These are phyloP conservation scores for Dentipellis fragilis DNA, from an alignment of 768 basidiomycete genomes.

Conservation along the genomic window DNA sequence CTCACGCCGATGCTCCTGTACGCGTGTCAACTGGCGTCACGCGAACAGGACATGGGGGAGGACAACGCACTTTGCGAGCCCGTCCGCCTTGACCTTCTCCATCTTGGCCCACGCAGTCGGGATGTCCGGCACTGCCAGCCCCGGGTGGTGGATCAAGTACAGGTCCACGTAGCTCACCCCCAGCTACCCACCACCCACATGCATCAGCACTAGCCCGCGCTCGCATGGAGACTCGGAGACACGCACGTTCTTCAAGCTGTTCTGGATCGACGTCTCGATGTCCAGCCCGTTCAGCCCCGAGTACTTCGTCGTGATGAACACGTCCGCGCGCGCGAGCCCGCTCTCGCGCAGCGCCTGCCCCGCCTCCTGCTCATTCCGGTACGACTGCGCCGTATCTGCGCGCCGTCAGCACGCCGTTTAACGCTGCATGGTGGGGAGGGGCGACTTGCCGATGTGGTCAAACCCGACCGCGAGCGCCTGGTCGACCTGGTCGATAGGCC, in stretches of 20 bases:
- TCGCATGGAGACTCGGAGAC: background rate
- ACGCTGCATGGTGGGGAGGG: background rate
- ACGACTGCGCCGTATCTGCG: conserved; percentile 50
- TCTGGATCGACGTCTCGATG: conserved; percentile 43
- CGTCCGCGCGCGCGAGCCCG: conserved; percentile 41
- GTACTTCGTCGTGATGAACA: conserved; percentile 62
- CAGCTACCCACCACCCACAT: conserved; percentile 29
- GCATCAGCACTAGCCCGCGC: background rate
- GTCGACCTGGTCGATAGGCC: conserved; percentile 42
- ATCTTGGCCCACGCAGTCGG: conserved; percentile 54
- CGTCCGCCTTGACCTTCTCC: conserved; percentile 46
- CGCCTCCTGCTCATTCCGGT: conserved; percentile 51
- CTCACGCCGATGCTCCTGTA: conserved; percentile 65
- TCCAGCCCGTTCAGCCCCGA: conserved; percentile 41
- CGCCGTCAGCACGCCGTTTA: background rate
- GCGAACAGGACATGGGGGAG: too few relatives aligned
- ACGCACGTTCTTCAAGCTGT: conserved; percentile 45
- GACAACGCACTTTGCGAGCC: conserved; percentile 40
- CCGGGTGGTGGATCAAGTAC: conserved; percentile 58
- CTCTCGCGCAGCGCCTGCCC: conserved; percentile 40
- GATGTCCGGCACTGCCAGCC: conserved; percentile 45
- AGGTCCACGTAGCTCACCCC: conserved; percentile 58
- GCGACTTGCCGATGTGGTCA: conserved; percentile 44
- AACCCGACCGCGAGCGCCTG: conserved; percentile 56
- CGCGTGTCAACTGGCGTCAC: too few relatives aligned